Conservation (phyloP, 345 rosid species). For the sweet orange (Citrus sinensis) region DVS_A1.0 CM039162.1:19377501-19378000, state of each 20-base stretch:
- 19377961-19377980: slow-evolving; percentile 18
- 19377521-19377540: neutral
- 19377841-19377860: neutral
- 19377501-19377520: neutral
- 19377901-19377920: neutral
- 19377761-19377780: neutral
- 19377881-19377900: neutral
- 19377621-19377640: neutral
- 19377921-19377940: slow-evolving; percentile 21
- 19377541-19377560: neutral
- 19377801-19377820: neutral
- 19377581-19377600: neutral
- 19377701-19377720: no score
- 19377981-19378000: neutral
- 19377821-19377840: neutral
- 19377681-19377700: neutral
- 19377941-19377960: neutral
- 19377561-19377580: neutral
- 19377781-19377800: neutral
- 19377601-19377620: neutral
- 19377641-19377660: neutral
- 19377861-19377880: neutral
- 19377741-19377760: neutral
- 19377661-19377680: neutral
- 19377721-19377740: neutral